Base-by-base conservation (phyloP, 345 rosid species). In the Hirschfeldia incana region DNA sequence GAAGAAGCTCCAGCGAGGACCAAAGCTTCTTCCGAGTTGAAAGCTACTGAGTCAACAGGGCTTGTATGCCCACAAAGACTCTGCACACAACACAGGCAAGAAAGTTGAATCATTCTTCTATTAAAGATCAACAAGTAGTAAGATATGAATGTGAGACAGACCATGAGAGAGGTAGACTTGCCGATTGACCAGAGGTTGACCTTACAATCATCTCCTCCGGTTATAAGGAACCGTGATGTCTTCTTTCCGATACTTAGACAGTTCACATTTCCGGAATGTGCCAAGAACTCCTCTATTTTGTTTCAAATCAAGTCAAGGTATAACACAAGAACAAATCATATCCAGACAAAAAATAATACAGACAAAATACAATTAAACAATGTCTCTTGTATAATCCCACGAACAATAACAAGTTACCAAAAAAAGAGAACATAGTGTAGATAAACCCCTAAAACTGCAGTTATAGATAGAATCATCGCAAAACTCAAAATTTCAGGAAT, bases 111-210 rank as follows among this genome's bases (percentile, higher is more conserved):
- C 67, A 63, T 15, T 70, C 36, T 64, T 55, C 39, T 2, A 74
- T 55, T 30, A 34, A 78, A 44, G 67, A 37, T 11, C 8, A 44
- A 63, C 51, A 30, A 16, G 33, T 26, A 6, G 32, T 13, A 36
- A 36, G 30, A 36, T 68, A 21, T 1, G 8, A 29, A 63, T 76
- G 37, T 70, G 29, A 63, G 73, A 86, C 83, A 73, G 6, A 95
- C 99, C 99, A 90, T 88, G 55, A 90, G 83, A 37, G 99, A 88
- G 81, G 87, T 86, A 15, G 94, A 82, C 30, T 91, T 95, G 63
- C 94, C 98, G n/a, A 93, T 87, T 0, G 93, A 83, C 99, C 99
- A 95, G 65, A 95, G 90, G 84, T 95, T 95, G 83, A 93, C 97
- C 65, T 90, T 93, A 67, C 79, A 80, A 79, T 95, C 99, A 88